A percentile compares a stretch with the other conserved stretches of the same genome.
Evolutionary conservation across 2,329 filamentous ascomycete genomes (phyloP).

Genomic region (Dothistroma pini): DNA sequence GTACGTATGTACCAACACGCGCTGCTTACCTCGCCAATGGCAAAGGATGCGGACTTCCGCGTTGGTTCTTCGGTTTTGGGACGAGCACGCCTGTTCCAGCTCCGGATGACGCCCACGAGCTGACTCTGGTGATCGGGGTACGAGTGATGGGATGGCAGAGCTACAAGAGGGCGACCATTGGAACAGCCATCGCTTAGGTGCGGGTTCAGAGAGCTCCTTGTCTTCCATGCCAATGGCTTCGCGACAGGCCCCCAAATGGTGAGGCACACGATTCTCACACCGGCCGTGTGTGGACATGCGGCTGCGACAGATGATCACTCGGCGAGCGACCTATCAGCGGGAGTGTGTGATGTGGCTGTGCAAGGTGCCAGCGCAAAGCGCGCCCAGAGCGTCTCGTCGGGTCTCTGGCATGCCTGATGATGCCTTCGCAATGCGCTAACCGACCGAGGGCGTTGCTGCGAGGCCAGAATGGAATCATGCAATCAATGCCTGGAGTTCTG

Average conservation of each 20-base stretch:
- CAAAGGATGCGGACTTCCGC: slow-evolving; percentile 3
- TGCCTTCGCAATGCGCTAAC: not conserved
- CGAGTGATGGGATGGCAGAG: not conserved
- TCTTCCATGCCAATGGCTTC: slow-evolving; percentile 1
- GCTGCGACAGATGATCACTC: slow-evolving; percentile 19
- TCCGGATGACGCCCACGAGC: not conserved
- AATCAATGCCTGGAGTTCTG: not conserved
- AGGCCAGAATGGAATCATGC: not conserved
- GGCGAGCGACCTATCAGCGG: slow-evolving; percentile 7
- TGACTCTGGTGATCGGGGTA: not conserved
- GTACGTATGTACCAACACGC: not conserved
- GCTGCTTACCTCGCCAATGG: slow-evolving; percentile 1
- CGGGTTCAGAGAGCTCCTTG: slow-evolving; percentile 10
- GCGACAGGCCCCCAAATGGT: slow-evolving; percentile 6
- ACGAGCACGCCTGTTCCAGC: slow-evolving; percentile 4
- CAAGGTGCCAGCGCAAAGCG: slow-evolving; percentile 7
- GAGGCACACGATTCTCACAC: slow-evolving; percentile 15
- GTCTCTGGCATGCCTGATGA: not conserved
- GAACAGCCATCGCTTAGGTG: slow-evolving; percentile 15
- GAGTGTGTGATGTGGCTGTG: slow-evolving; percentile 11
- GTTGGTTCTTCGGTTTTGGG: slow-evolving; percentile 3
- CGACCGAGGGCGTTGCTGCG: not conserved
- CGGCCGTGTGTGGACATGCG: slow-evolving; percentile 8
- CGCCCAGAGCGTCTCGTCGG: not conserved
- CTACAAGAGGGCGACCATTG: not conserved